These are phyloP conservation scores for Pelargonium myrrhifolium DNA, from an alignment of 441 rosid genomes.

Conservation along the genomic window DNA sequence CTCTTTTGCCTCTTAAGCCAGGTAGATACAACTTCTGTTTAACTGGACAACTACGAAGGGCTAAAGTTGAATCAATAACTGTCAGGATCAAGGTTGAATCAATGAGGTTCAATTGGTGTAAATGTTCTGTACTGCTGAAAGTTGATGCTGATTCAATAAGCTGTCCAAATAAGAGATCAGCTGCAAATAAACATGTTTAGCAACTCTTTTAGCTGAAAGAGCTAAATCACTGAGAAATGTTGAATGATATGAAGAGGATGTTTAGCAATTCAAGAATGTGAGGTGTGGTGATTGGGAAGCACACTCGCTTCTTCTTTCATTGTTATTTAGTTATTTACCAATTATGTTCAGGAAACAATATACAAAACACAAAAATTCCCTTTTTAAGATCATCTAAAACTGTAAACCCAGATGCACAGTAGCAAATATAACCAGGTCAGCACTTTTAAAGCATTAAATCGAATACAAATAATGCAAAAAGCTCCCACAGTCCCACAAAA, in stretches of 20 bases:
- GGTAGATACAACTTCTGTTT: not conserved
- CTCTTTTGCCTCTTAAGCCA: not conserved
- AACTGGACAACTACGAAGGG: not conserved
- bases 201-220: not conserved
- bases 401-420: not conserved
- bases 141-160: not conserved
- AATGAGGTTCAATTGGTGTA: not conserved
- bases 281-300: not conserved
- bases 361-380: not conserved
- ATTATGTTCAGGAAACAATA: not conserved
- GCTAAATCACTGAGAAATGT: not conserved
- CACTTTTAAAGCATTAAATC: not conserved
- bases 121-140: not conserved
- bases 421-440: not conserved
- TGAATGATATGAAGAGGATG: not conserved
- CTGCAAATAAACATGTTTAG: not conserved
- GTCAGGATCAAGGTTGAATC: not conserved
- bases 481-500: not conserved
- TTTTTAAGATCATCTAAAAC: not conserved
- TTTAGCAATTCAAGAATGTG: not conserved
- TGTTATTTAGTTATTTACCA: not conserved
- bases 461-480: not conserved
- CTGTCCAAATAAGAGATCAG: not conserved
- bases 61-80: not conserved
- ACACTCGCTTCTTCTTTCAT: no score